phyloP scores from a whole-genome alignment of 2,329 filamentous ascomycete species.

The Talaromyces sp. region DNA sequence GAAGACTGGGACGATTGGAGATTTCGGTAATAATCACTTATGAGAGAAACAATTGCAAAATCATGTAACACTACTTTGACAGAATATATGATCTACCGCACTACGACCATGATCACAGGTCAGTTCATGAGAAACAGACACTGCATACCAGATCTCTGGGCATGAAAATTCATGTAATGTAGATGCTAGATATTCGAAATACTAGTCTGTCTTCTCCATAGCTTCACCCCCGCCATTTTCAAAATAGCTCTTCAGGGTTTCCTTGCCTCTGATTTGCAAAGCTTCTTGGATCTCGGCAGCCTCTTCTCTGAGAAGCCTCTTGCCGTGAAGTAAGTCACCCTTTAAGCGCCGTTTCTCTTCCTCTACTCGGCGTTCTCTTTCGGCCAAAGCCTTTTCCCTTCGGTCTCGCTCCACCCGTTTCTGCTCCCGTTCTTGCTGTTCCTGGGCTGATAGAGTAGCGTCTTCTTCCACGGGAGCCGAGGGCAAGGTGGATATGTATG shows the following conservation, averaged over 20 bases:
- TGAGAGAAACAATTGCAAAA: neutral
- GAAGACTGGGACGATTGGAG: slow-evolving; percentile 45
- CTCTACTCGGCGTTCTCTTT: slow-evolving; percentile 42
- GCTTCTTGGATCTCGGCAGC: slow-evolving; percentile 45
- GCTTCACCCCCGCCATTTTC: slow-evolving; percentile 22
- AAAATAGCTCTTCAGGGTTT: slow-evolving; percentile 41
- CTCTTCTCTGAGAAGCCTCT: slow-evolving; percentile 41
- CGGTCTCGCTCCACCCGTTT: slow-evolving; percentile 41
- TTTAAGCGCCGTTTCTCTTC: slow-evolving; percentile 42
- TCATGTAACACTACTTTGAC: neutral
- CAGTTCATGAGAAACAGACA: neutral
- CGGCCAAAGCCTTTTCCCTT: slow-evolving; percentile 43
- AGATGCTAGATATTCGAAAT: neutral
- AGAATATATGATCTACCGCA: neutral
- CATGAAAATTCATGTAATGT: neutral
- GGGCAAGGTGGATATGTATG: slow-evolving; percentile 43
- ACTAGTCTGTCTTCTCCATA: slow-evolving; percentile 9
- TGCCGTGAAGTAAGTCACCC: slow-evolving; percentile 40
- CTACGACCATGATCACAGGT: neutral
- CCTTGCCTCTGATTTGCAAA: slow-evolving; percentile 39
- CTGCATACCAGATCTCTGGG: neutral
- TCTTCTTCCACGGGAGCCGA: slow-evolving; percentile 32
- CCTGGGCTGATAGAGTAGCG: slow-evolving; percentile 35
- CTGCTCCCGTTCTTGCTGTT: slow-evolving; percentile 36
- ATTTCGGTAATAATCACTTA: slow-evolving; percentile 28